A percentile compares a stretch with the other conserved stretches of the same genome.
These are phyloP conservation scores for Lepidium africanum DNA, from an alignment of 345 rosid species.

Conservation along the genomic window DNA sequence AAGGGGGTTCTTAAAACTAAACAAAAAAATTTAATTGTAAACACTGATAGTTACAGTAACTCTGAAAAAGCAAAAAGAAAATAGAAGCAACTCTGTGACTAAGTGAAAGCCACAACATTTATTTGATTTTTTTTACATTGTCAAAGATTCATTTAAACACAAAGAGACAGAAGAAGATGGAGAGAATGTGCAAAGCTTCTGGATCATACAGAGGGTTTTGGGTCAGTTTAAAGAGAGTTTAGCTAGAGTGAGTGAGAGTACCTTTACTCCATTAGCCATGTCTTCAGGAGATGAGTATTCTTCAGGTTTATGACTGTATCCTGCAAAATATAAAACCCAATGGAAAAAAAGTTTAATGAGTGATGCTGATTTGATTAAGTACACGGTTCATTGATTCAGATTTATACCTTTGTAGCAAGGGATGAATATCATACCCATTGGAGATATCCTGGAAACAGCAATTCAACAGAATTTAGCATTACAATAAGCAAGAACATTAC, in stretches of 20 bases:
- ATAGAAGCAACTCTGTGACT: neutral
- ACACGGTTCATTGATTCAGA: neutral
- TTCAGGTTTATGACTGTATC: constrained; percentile 95
- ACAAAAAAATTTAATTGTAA: too few species aligned
- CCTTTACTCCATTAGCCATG: constrained; percentile 76
- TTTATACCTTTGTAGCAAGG: constrained; percentile 87
- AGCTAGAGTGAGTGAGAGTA: constrained; percentile 65
- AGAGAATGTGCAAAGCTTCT: constrained; percentile 17
- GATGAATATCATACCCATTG: constrained; percentile 97
- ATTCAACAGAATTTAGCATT: neutral
- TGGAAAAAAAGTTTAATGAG: neutral
- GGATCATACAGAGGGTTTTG: neutral
- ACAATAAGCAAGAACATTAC: neutral
- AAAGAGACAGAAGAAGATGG: neutral
- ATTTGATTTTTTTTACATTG: constrained; percentile 16
- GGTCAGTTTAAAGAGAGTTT: constrained; percentile 49
- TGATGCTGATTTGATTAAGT: neutral
- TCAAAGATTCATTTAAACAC: constrained; percentile 19
- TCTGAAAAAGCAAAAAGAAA: too few species aligned
- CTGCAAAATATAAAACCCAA: constrained; percentile 34
- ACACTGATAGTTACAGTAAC: neutral
- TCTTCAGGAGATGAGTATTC: constrained; percentile 62
- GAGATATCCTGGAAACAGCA: constrained; percentile 56
- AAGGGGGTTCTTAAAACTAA: too few species aligned
- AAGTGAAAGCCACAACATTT: constrained; percentile 16